phyloP scores from a whole-genome alignment of 2,329 filamentous ascomycete genomes.

The Trichoderma gracile region DNA sequence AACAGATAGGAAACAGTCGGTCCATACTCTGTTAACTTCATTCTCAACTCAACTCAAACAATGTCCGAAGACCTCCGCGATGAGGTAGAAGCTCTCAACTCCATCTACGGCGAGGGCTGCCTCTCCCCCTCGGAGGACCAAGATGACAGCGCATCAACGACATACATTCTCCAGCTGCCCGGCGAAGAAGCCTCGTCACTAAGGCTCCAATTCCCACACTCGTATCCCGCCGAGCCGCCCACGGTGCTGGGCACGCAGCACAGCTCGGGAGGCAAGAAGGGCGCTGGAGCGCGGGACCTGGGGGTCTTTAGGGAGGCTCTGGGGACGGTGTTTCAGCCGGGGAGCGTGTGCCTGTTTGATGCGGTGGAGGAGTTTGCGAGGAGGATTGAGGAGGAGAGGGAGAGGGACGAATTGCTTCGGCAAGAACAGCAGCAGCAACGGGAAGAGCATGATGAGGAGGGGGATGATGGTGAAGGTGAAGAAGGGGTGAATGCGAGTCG shows the following conservation, averaged over 20 bases:
- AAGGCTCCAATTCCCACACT: conserved; percentile 65
- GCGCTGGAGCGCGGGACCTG: conserved; percentile 72
- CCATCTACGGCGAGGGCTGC: conserved; percentile 74
- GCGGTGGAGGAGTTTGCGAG: conserved; percentile 73
- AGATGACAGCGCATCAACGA: conserved; percentile 14
- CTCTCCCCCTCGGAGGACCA: conserved; percentile 48
- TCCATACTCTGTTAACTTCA: neutral
- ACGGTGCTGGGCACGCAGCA: conserved; percentile 77
- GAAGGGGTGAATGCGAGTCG: conserved; percentile 25
- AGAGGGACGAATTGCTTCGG: conserved; percentile 30
- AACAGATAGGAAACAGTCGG: neutral
- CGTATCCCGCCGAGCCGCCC: conserved; percentile 76
- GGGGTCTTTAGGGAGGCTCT: conserved; percentile 68
- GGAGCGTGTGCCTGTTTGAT: conserved; percentile 85
- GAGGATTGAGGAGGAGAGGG: conserved; percentile 39
- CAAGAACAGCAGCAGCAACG: conserved; percentile 28
- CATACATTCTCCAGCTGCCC: conserved; percentile 67
- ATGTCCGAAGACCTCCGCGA: conserved; percentile 66
- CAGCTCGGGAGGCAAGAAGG: conserved; percentile 70
- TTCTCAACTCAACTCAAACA: conserved; percentile 1
- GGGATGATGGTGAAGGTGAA: conserved; percentile 30
- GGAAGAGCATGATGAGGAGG: conserved; percentile 30
- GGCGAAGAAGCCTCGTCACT: conserved; percentile 59
- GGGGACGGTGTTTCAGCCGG: conserved; percentile 66
- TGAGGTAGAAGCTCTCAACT: conserved; percentile 79